phyloP scores from a whole-genome alignment of 352 stramenopile species.

The Halophytophthora batemanensis region DNA sequence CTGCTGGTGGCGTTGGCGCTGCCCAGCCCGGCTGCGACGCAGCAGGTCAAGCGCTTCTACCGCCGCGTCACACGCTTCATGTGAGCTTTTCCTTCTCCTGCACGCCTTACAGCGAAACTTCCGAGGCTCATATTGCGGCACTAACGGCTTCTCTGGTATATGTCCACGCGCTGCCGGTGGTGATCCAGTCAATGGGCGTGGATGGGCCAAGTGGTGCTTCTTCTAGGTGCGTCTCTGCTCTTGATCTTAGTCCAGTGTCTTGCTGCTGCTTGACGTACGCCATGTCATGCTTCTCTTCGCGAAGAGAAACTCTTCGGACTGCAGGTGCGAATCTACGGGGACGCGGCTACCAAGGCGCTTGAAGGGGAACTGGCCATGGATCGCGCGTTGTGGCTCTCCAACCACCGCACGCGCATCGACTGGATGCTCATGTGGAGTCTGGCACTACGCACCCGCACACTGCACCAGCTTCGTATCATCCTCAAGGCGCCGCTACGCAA shows the following conservation, averaged over 20 bases:
- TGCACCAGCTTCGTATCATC: constrained; percentile 64
- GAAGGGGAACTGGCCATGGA: constrained; percentile 43
- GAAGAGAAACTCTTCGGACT: constrained; percentile 65
- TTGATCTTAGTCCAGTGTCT: neutral
- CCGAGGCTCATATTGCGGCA: too few relatives aligned
- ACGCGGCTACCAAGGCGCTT: constrained; percentile 51
- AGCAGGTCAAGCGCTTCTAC: constrained; percentile 36
- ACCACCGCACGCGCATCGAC: constrained; percentile 82
- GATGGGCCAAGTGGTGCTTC: constrained; percentile 68
- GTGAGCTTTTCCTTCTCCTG: constrained; percentile 32
- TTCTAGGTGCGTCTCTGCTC: constrained; percentile 39
- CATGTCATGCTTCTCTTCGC: constrained; percentile 2
- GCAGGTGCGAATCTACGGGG: constrained; percentile 53
- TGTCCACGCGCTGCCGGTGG: too few relatives aligned
- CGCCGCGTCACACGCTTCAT: constrained; percentile 50
- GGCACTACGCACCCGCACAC: constrained; percentile 43
- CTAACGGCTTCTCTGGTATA: too few relatives aligned
- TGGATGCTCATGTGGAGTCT: constrained; percentile 85
- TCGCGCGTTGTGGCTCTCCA: constrained; percentile 69
- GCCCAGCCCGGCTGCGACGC: constrained; percentile 10
- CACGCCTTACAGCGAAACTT: too few relatives aligned
- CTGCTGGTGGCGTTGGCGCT: constrained; percentile 36
- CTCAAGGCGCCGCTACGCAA: constrained; percentile 73
- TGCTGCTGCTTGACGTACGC: constrained; percentile 23
- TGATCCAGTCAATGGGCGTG: constrained; percentile 66